Base-by-base conservation (phyloP, 2,329 filamentous ascomycete species). In the Stemphylium lycopersici region DNA sequence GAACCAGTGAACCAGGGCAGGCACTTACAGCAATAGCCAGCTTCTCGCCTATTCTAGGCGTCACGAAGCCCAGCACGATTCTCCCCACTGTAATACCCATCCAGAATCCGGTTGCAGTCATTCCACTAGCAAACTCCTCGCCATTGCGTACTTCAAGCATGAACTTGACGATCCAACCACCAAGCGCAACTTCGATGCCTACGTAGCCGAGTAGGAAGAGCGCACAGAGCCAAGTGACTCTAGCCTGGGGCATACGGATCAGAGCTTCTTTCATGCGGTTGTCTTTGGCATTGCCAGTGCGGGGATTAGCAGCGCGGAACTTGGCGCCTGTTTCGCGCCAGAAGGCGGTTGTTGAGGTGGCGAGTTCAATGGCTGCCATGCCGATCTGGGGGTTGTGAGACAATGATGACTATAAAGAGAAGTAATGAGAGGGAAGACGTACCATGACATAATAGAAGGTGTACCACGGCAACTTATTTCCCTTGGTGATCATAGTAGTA, bases 91-190 rank as follows among this genome's bases (percentile, higher is more conserved):
- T 93, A 59, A 96, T 81, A 0, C 91, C 91, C 38, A 91, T 82
- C 91, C 91, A 96, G 76, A 93, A 96, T 0, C 90, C 87, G 0
- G 90, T 93, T 0, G 87, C 87, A 0, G 85, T 86, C 77, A 95
- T 85, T 2, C 91, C 91, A 31, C 88, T 87, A 2, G 86, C 81
- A 67, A 95, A 93, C 0, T 85, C 78, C 20, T 80, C 82, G 3
- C 87, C 90, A 33, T 87, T 74, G 12, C 92, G 84, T 20, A 92
- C 87, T 16, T 84, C 80, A n/a, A 93, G 85, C 90, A 96, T 96
- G 71, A 96, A 68, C 0, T 87, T 88, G 43, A 91, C 87, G 58
- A 96, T 88, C 90, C 90, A 95, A 13, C 90, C 90, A 16, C 88
- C 88, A 2, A 92, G 78, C 0, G 85, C 86, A 55, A 91, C 88